Percentiles rank a stretch among this genome's conserved stretches.
These are phyloP conservation scores for Monosporozyma solicola DNA, from an alignment of 805 yeast genomes.

Conservation along the genomic window DNA sequence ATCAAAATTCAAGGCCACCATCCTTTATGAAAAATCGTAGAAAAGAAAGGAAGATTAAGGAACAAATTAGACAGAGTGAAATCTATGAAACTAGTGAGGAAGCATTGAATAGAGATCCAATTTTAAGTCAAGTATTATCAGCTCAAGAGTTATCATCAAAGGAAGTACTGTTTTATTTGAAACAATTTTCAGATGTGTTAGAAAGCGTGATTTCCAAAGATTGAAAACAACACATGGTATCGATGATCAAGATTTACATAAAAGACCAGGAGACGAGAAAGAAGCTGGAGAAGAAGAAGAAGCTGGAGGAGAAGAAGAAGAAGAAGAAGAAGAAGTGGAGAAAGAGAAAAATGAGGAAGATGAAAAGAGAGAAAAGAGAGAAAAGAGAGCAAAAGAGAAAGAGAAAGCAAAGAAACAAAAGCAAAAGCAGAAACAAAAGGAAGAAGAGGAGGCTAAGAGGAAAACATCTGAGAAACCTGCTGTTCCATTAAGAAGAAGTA, in stretches of 20 bases:
- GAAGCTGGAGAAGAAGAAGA: conserved; percentile 5
- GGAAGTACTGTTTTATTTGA: conserved; percentile 34
- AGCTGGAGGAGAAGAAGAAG: conserved; percentile 13
- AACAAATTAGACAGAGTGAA: conserved; percentile 23
- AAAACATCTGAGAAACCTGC: neutral
- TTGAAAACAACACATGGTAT: conserved; percentile 27
- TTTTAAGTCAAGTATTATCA: conserved; percentile 35
- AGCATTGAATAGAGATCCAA: conserved; percentile 34
- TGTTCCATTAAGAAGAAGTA: conserved; percentile 2
- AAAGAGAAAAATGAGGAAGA: conserved; percentile 4
- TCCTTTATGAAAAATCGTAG: conserved; percentile 58
- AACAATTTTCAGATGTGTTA: conserved; percentile 26
- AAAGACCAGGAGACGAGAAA: conserved; percentile 15
- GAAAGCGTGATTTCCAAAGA: conserved; percentile 21
- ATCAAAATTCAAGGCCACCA: conserved; percentile 60
- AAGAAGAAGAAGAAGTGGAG: conserved; percentile 5
- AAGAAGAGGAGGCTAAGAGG: neutral
- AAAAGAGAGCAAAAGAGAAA: neutral
- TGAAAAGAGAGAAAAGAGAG: conserved; percentile 1
- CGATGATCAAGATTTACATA: conserved; percentile 20
- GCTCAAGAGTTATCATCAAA: conserved; percentile 39
- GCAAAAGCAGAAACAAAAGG: neutral
- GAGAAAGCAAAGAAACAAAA: neutral
- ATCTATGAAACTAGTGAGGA: conserved; percentile 31
- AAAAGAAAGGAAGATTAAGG: conserved; percentile 37